Conservation (phyloP, 2,329 filamentous ascomycete species). For the Berkeleyomyces basicola region DNA sequence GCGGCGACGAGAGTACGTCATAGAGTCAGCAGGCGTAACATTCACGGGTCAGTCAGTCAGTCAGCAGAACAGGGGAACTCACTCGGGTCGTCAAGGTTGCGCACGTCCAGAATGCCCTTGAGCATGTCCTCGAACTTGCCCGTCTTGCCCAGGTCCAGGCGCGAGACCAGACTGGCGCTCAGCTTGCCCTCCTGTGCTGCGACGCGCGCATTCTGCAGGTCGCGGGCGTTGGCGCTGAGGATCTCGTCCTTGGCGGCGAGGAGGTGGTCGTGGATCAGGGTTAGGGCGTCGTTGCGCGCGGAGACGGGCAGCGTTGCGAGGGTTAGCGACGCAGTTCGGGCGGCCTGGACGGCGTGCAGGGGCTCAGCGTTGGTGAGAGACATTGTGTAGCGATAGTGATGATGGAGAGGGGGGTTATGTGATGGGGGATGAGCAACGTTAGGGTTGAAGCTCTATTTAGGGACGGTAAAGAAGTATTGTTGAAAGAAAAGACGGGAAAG, state of each 20-base stretch:
- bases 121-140: conserved; percentile 98
- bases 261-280: conserved; percentile 67
- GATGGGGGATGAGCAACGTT: not conserved
- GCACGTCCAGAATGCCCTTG: conserved; percentile 80
- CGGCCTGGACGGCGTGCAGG: conserved; percentile 56
- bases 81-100: conserved; percentile 72
- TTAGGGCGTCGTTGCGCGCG: conserved; percentile 71
- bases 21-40: conserved; percentile 10
- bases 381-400: conserved; percentile 34
- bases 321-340: conserved; percentile 65
- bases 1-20: not conserved
- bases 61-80: conserved; percentile 21
- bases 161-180: conserved; percentile 68
- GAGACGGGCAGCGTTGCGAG: conserved; percentile 62
- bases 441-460: not conserved
- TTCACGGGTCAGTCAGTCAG: not conserved
- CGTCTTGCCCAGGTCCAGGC: conserved; percentile 68
- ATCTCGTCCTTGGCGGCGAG: conserved; percentile 53
- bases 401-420: not conserved
- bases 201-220: conserved; percentile 57
- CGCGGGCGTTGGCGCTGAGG: conserved; percentile 69
- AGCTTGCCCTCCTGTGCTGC: conserved; percentile 61
- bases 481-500: not conserved
- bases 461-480: not conserved
- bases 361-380: conserved; percentile 78